These are phyloP conservation scores for Candida gorgasii DNA, from an alignment of 805 yeast species.

Conservation along the genomic window DNA sequence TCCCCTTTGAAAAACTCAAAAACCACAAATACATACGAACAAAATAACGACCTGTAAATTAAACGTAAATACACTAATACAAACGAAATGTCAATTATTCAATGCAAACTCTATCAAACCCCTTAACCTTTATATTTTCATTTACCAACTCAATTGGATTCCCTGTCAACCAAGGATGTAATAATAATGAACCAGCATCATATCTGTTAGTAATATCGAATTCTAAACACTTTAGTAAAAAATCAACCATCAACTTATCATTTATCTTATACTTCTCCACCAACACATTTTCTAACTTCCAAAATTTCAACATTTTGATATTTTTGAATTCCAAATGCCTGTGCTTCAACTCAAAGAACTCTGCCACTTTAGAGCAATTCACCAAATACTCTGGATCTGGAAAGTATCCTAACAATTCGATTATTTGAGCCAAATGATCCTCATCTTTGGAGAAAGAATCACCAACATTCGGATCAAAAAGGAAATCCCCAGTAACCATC, in stretches of 20 bases:
- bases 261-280: slow-evolving; percentile 50
- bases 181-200: slow-evolving; percentile 55
- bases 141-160: slow-evolving; percentile 1
- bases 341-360: slow-evolving; percentile 34
- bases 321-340: slow-evolving; percentile 38
- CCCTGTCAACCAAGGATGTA: slow-evolving; percentile 48
- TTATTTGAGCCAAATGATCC: slow-evolving; percentile 92
- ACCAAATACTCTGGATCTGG: slow-evolving; percentile 41
- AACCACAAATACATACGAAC: slow-evolving; percentile 9
- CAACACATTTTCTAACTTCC: slow-evolving; percentile 52
- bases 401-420: slow-evolving; percentile 51
- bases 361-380: slow-evolving; percentile 39
- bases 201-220: slow-evolving; percentile 50
- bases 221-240: slow-evolving; percentile 51
- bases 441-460: slow-evolving; percentile 81
- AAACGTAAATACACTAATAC: slow-evolving; percentile 2
- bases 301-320: slow-evolving; percentile 49
- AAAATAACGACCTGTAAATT: background rate
- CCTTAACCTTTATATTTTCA: slow-evolving; percentile 4
- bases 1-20: slow-evolving; percentile 10
- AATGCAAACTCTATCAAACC: slow-evolving; percentile 7
- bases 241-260: slow-evolving; percentile 40
- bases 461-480: slow-evolving; percentile 85
- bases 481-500: slow-evolving; percentile 86
- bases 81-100: slow-evolving; percentile 4